These are phyloP conservation scores for Schrenkiella parvula DNA, from an alignment of 345 rosid species.

Conservation along the genomic window DNA sequence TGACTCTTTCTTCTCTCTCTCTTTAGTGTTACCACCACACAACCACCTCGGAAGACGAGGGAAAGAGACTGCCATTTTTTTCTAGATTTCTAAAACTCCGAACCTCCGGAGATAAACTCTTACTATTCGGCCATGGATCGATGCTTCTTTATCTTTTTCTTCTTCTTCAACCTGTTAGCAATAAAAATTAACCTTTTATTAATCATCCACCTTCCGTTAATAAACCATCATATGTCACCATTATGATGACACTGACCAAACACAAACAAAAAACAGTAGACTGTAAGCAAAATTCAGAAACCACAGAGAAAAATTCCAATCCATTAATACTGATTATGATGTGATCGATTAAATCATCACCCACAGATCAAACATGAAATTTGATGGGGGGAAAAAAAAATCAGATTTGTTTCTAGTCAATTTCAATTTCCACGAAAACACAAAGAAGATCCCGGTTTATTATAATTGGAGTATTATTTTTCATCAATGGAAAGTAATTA, in stretches of 20 bases:
- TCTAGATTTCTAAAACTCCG: background rate
- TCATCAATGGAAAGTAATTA: constrained; percentile 11
- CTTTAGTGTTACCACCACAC: constrained; percentile 36
- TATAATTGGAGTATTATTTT: background rate
- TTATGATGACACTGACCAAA: constrained; percentile 20
- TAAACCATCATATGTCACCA: constrained; percentile 2
- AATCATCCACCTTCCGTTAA: background rate
- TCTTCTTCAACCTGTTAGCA: constrained; percentile 13
- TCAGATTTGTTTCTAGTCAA: background rate
- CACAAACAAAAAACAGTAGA: background rate
- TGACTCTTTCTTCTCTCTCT: constrained; percentile 46
- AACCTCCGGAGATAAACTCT: constrained; percentile 18
- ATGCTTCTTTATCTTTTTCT: constrained; percentile 1
- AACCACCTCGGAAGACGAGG: constrained; percentile 48
- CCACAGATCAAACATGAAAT: constrained; percentile 8
- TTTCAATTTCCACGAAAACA: background rate
- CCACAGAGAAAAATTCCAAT: background rate
- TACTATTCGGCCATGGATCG: constrained; percentile 20
- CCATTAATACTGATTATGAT: constrained; percentile 18
- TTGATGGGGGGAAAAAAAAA: background rate
- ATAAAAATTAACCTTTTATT: constrained; percentile 4
- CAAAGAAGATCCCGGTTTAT: background rate
- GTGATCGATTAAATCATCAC: background rate
- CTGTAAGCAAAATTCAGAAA: background rate
- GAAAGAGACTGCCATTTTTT: constrained; percentile 30